A percentile compares a stretch with the other conserved stretches of the same genome.
These are phyloP conservation scores for Exophiala aquamarina DNA, from an alignment of 2,329 filamentous ascomycete genomes.

Conservation along the genomic window DNA sequence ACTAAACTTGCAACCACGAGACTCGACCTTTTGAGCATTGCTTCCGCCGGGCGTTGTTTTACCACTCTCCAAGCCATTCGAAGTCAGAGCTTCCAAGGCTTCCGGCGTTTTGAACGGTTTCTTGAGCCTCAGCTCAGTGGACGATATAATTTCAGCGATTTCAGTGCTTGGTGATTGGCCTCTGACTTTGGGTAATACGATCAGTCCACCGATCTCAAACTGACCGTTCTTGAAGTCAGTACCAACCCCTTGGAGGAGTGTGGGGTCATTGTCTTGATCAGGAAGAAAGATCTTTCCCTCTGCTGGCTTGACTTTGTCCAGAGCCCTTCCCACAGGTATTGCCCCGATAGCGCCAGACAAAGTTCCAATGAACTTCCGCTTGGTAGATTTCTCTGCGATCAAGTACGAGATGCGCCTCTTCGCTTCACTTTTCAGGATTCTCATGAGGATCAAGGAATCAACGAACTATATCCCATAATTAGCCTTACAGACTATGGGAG, in stretches of 20 bases:
- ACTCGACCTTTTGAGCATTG: slow-evolving; percentile 64
- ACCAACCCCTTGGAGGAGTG: slow-evolving; percentile 73
- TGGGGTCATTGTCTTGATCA: slow-evolving; percentile 81
- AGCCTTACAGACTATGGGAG: background rate
- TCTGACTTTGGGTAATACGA: slow-evolving; percentile 83
- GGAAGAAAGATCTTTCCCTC: slow-evolving; percentile 83
- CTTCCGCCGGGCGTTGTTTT: background rate
- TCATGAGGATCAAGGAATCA: slow-evolving; percentile 90
- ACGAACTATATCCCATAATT: slow-evolving; percentile 66
- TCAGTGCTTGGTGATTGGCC: slow-evolving; percentile 78
- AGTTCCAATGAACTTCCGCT: slow-evolving; percentile 83
- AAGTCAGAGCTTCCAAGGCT: slow-evolving; percentile 77
- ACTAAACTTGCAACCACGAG: slow-evolving; percentile 78
- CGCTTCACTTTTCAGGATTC: slow-evolving; percentile 81
- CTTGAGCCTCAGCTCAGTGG: slow-evolving; percentile 81
- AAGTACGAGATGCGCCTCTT: slow-evolving; percentile 87
- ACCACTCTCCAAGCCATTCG: slow-evolving; percentile 49
- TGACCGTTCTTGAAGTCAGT: slow-evolving; percentile 76
- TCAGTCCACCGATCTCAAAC: slow-evolving; percentile 74
- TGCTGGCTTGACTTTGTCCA: slow-evolving; percentile 81
- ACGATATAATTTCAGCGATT: slow-evolving; percentile 75
- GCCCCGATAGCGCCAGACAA: slow-evolving; percentile 81
- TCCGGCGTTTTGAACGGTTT: slow-evolving; percentile 78
- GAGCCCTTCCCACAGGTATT: slow-evolving; percentile 87
- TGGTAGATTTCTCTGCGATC: slow-evolving; percentile 93